Evolutionary conservation across 2,329 filamentous ascomycete genomes (phyloP).

Genomic region (Fusarium nanum): DNA sequence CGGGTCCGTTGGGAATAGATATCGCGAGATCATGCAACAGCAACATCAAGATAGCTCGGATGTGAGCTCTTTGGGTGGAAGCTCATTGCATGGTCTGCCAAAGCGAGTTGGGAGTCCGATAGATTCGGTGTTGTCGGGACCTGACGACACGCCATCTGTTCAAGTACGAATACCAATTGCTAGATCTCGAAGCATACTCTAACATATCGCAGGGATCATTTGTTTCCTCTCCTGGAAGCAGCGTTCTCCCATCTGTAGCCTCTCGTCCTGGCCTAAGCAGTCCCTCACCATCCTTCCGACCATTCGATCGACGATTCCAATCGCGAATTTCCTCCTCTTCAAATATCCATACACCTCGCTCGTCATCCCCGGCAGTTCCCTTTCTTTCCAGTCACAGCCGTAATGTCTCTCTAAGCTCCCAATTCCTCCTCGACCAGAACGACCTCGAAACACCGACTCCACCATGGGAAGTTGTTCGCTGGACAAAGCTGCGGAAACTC

Average conservation of each 20-base stretch:
- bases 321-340: conserved; percentile 76
- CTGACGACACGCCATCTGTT: conserved; percentile 86
- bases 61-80: conserved; percentile 63
- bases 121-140: conserved; percentile 76
- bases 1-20: conserved; percentile 53
- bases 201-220: conserved; percentile 65
- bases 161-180: conserved; percentile 66
- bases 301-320: conserved; percentile 95
- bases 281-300: conserved; percentile 85
- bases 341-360: conserved; percentile 68
- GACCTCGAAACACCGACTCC: conserved; percentile 78
- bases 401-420: conserved; percentile 81
- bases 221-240: conserved; percentile 77
- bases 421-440: conserved; percentile 69
- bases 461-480: conserved; percentile 96
- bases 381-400: conserved; percentile 83
- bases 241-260: conserved; percentile 75
- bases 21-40: conserved; percentile 59
- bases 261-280: conserved; percentile 74
- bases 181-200: conserved; percentile 25
- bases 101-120: conserved; percentile 73
- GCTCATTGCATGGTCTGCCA: conserved; percentile 61
- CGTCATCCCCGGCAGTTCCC: conserved; percentile 81
- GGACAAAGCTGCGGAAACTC: conserved; percentile 93
- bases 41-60: conserved; percentile 61